Evolutionary conservation across 345 rosid species (phyloP).

Genomic region (Populus tremula): DNA sequence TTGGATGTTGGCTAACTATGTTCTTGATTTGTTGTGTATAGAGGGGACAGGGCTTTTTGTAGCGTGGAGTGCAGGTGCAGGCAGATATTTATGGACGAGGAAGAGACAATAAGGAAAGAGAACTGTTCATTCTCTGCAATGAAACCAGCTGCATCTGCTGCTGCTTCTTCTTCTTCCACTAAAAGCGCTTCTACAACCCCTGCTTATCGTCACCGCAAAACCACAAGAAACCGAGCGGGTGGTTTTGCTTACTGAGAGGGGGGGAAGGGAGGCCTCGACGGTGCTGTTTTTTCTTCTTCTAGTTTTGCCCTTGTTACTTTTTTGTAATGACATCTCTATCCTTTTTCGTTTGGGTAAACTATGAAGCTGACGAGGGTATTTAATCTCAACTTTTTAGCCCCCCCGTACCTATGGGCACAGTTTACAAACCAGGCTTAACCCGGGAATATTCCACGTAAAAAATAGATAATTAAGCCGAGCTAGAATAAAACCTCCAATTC

Average conservation of each 20-base stretch:
- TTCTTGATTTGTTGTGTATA: slow-evolving; percentile 10
- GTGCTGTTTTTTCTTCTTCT: slow-evolving; percentile 8
- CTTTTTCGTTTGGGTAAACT: slow-evolving; percentile 28
- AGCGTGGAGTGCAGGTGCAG: slow-evolving; percentile 89
- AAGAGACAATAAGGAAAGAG: slow-evolving; percentile 45
- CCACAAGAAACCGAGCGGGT: slow-evolving; percentile 49
- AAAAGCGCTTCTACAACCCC: slow-evolving; percentile 19
- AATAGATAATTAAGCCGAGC: too few species aligned
- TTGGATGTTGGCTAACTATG: background rate
- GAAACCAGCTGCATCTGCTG: slow-evolving; percentile 25
- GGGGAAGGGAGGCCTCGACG: background rate
- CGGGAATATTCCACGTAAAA: too few species aligned
- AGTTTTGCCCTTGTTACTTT: slow-evolving; percentile 30
- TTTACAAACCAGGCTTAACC: too few species aligned
- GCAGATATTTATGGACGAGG: slow-evolving; percentile 83
- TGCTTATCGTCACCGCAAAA: slow-evolving; percentile 40
- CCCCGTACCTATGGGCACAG: background rate
- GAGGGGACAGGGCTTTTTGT: slow-evolving; percentile 84
- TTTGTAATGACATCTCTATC: slow-evolving; percentile 29
- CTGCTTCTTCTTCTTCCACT: slow-evolving; percentile 21
- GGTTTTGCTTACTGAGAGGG: slow-evolving; percentile 52
- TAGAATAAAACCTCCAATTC: too few species aligned
- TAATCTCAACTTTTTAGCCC: slow-evolving; percentile 9
- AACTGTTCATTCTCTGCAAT: slow-evolving; percentile 47
- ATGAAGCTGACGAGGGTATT: slow-evolving; percentile 33